Evolutionary conservation across 495 filamentous ascomycete genomes (phyloP).

Genomic region (Daldinia childiae): DNA sequence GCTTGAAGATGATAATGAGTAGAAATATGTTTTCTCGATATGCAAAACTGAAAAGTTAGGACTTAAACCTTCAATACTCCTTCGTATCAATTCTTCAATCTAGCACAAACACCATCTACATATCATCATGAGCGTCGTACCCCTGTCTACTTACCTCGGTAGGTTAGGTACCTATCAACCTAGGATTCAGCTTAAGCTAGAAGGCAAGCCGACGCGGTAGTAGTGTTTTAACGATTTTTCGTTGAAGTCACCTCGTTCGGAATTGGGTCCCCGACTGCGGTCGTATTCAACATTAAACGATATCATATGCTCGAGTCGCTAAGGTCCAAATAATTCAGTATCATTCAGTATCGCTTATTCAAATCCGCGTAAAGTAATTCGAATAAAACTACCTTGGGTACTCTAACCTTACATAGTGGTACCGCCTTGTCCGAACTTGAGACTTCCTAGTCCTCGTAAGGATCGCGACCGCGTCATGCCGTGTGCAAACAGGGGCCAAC

Average conservation of each 20-base stretch:
- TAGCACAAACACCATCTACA: background rate
- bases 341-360: background rate
- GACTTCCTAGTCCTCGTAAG: constrained; percentile 12
- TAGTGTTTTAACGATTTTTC: constrained; percentile 1
- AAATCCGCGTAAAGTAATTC: background rate
- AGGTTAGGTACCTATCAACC: background rate
- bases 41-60: background rate
- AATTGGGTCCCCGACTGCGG: constrained; percentile 13
- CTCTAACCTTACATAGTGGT: background rate
- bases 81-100: background rate
- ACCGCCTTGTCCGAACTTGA: background rate
- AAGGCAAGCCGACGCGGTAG: constrained; percentile 1
- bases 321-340: background rate
- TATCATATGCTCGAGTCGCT: background rate
- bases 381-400: background rate
- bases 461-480: constrained; percentile 14
- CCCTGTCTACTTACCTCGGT: background rate
- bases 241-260: constrained; percentile 4
- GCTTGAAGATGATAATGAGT: background rate
- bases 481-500: constrained; percentile 12
- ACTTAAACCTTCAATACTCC: background rate
- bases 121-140: background rate
- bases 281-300: constrained; percentile 5
- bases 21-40: background rate
- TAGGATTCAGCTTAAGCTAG: background rate